Conservation (phyloP, 495 filamentous ascomycete genomes). For the Hyaloscypha finlandica region DNA sequence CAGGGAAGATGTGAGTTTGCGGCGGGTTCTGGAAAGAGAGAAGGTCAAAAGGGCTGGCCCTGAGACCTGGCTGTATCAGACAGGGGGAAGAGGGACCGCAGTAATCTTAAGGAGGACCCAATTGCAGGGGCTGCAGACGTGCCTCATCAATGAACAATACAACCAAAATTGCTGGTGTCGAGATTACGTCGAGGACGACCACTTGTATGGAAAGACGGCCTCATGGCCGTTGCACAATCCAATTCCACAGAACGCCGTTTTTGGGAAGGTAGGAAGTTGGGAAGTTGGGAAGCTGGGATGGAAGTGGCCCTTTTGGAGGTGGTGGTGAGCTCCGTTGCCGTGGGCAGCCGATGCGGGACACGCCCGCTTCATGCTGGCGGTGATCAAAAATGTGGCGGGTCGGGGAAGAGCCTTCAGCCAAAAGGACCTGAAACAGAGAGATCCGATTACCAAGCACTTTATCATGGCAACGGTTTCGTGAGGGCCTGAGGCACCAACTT, state of each 20-base stretch:
- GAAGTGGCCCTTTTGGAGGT: too few species aligned
- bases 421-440: too few species aligned
- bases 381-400: too few species aligned
- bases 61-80: conserved; percentile 16
- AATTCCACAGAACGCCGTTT: not conserved
- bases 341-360: too few species aligned
- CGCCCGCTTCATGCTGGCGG: too few species aligned
- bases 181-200: conserved; percentile 1
- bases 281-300: not conserved
- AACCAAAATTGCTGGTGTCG: conserved; percentile 19
- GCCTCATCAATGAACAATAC: conserved; percentile 16
- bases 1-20: conserved; percentile 8
- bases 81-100: conserved; percentile 19
- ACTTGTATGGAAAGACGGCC: not conserved
- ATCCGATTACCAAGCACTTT: too few species aligned
- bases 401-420: too few species aligned
- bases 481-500: too few species aligned
- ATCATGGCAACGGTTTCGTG: too few species aligned
- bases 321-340: too few species aligned
- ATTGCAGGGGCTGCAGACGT: conserved; percentile 18
- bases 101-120: conserved; percentile 29
- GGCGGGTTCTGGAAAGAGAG: conserved; percentile 25
- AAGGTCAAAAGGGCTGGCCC: not conserved
- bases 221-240: not conserved
- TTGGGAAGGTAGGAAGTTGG: not conserved